Base-by-base conservation (phyloP, 805 yeast genomes). In the Kuraishia borneana region DNA sequence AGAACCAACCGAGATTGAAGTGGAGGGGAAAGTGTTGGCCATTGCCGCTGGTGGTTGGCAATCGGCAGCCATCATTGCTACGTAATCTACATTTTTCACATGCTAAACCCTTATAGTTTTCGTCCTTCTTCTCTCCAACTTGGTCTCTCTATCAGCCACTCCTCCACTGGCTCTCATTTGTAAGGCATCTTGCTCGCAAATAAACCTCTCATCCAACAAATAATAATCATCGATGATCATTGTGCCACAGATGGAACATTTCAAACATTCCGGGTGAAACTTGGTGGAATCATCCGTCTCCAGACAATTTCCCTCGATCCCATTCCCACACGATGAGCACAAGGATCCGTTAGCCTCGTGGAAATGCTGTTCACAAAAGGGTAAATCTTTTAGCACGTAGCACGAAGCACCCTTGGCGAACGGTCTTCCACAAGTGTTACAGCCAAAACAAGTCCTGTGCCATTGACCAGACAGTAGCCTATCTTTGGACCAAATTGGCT, bases 291-390 rank as follows among this genome's bases (percentile, higher is more conserved):
- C 54, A 46, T 79, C 87, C 45, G 76, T 81, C 47, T 84, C 95
- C 28, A 89, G 66, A 54, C 97, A 89, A 51, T 74, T 75, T 4
- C 97, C 97, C 52, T 89, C 96, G 32, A 92, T 83, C 21, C 94
- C 95, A 4, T 46, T 44, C 9, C 68, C 63, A 54, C 98, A 89
- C 12, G 65, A 56, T 31, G 63, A 62, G 56, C 98, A 89, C 2
- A 81, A 51, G 0, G 94, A 79, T 32, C 76, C 72, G 52, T 89
- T 92, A 35, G 71, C 63, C 36, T 62, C 60, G 54, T 92, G 97
- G 57, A 74, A 73, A 47, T 89, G 94, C 23, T 58, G 54, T 41
- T 74, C 73, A 61, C 98, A 92, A 55, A 76, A 85, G 10, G 97
- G 96, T 39, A 61, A 48, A 56, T 89, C 94, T 21, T 76, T 63